Evolutionary conservation across 768 basidiomycete genomes (phyloP).

Genomic region (Galerina marginata): DNA sequence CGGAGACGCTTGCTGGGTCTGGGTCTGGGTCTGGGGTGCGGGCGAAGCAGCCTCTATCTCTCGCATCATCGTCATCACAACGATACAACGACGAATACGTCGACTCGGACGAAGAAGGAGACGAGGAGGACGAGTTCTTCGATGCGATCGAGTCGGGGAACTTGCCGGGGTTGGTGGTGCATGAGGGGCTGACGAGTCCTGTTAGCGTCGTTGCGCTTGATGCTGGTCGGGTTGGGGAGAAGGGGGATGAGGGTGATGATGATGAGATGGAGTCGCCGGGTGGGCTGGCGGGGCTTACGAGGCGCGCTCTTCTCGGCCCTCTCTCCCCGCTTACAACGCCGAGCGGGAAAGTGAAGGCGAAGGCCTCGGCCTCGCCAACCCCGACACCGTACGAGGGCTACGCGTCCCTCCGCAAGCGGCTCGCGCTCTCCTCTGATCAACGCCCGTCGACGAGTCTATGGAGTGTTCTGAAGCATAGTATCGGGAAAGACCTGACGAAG

Average conservation of each 20-base stretch:
- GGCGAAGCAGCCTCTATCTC: neutral
- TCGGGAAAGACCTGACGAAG: conserved; percentile 96
- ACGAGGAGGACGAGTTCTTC: conserved; percentile 96
- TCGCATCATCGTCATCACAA: neutral
- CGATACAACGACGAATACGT: neutral
- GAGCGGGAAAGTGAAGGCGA: too few species aligned
- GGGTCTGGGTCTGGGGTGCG: neutral
- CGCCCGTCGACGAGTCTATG: conserved; percentile 90
- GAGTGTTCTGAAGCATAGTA: conserved; percentile 93
- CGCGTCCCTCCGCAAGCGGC: conserved; percentile 54
- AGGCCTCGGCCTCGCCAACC: too few species aligned
- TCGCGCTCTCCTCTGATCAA: conserved; percentile 73
- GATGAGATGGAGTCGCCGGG: neutral
- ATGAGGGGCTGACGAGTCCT: conserved; percentile 62
- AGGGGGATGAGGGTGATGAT: neutral
- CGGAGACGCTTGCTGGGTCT: neutral
- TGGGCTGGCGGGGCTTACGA: neutral
- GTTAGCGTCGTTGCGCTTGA: conserved; percentile 30
- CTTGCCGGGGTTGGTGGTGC: conserved; percentile 76
- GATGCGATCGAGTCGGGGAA: conserved; percentile 90
- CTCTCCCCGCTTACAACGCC: neutral
- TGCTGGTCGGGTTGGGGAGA: neutral
- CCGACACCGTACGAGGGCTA: too few species aligned
- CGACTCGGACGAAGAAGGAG: conserved; percentile 50
- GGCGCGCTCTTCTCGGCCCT: neutral